Percentiles rank a stretch among this genome's conserved stretches.
Conservation (phyloP, 1,284 basidiomycete genomes). For the Wallemia mellicola region DNA sequence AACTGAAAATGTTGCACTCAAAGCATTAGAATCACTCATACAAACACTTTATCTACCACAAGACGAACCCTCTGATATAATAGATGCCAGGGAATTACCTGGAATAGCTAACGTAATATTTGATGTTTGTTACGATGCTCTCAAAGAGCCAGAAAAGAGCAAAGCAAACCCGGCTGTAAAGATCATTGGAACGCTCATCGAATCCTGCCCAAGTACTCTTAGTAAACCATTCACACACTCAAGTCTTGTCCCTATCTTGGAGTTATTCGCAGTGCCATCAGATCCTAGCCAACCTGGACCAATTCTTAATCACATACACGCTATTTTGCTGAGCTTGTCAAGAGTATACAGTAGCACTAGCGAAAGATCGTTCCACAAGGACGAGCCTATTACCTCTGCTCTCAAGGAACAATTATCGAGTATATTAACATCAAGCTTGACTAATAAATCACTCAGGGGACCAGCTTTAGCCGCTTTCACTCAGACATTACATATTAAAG, state of each 20-base stretch:
- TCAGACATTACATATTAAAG: neutral
- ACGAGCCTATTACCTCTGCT: conserved; percentile 18
- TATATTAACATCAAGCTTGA: conserved; percentile 24
- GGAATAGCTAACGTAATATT: conserved; percentile 40
- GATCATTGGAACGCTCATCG: conserved; percentile 40
- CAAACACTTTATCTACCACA: conserved; percentile 34
- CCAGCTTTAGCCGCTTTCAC: neutral
- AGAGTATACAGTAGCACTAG: neutral
- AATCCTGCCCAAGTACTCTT: conserved; percentile 32
- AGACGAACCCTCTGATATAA: conserved; percentile 12
- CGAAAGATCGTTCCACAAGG: neutral
- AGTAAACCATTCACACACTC: neutral
- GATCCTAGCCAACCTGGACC: conserved; percentile 43
- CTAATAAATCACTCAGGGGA: neutral
- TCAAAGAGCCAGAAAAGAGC: conserved; percentile 69
- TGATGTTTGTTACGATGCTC: conserved; percentile 41
- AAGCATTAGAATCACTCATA: conserved; percentile 36
- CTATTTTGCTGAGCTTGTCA: conserved; percentile 5
- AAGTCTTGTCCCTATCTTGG: conserved; percentile 36
- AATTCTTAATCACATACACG: conserved; percentile 20
- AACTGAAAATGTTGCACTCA: conserved; percentile 40
- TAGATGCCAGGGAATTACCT: conserved; percentile 20
- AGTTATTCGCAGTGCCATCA: conserved; percentile 42
- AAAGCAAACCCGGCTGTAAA: conserved; percentile 59
- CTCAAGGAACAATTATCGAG: conserved; percentile 49